Evolutionary conservation across 106 monocot genomes (phyloP).

Genomic region (Vanilla planifolia): DNA sequence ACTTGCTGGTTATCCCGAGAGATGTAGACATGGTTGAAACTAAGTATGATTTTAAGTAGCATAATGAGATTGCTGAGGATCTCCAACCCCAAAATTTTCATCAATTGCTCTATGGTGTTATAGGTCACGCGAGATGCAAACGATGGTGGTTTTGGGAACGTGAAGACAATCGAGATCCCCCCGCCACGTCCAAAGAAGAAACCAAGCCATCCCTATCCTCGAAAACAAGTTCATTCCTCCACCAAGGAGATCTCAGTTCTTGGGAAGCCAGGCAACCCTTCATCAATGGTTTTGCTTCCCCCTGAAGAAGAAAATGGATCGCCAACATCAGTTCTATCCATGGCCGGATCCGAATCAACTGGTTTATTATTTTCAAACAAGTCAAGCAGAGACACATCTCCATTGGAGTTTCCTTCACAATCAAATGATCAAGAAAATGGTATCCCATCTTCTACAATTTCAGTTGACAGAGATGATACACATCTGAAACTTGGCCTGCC

Average conservation of each 20-base stretch:
- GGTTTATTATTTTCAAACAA: constrained; percentile 19
- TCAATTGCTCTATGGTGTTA: not conserved
- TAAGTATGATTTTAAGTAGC: too few species aligned
- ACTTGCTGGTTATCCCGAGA: too few species aligned
- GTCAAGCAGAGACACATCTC: constrained; percentile 23
- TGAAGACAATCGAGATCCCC: constrained; percentile 56
- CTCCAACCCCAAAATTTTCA: too few species aligned
- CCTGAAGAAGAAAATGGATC: constrained; percentile 51
- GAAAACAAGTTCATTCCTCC: constrained; percentile 33
- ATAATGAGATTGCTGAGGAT: too few species aligned
- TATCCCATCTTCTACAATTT: not conserved
- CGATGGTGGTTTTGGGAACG: not conserved
- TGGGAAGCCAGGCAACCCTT: constrained; percentile 18
- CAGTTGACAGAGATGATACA: constrained; percentile 17
- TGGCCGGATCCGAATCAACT: constrained; percentile 27
- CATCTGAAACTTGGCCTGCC: not conserved
- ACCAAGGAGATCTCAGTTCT: constrained; percentile 3
- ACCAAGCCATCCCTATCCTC: constrained; percentile 77
- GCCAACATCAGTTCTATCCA: constrained; percentile 60
- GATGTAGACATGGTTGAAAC: too few species aligned
- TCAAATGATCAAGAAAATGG: constrained; percentile 29
- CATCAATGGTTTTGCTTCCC: constrained; percentile 6
- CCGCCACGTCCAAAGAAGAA: constrained; percentile 88
- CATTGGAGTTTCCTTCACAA: constrained; percentile 20
- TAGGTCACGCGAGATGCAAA: constrained; percentile 37